A percentile compares a stretch with the other conserved stretches of the same genome.
phyloP scores from a whole-genome alignment of 306 rosid genomes.

The Inga oerstediana region DNA sequence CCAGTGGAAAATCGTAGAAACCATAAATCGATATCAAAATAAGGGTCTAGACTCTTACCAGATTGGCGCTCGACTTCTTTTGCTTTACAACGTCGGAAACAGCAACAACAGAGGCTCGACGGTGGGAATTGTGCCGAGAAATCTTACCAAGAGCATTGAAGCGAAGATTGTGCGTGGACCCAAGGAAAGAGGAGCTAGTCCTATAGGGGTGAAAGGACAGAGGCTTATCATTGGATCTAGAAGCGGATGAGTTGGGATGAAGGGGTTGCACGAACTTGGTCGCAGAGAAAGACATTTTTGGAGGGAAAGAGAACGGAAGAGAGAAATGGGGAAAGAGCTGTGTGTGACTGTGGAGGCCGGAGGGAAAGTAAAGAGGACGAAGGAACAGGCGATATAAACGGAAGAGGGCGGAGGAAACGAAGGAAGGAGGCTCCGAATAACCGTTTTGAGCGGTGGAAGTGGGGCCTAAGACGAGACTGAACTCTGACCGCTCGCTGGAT shows the following conservation, averaged over 20 bases:
- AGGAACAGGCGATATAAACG: background rate
- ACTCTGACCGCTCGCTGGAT: no score
- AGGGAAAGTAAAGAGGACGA: background rate
- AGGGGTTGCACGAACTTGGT: conserved; percentile 54
- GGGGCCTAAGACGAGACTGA: background rate
- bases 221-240: conserved; percentile 67
- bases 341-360: background rate
- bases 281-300: conserved; percentile 60
- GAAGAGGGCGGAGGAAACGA: conserved; percentile 62
- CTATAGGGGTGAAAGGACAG: conserved; percentile 22
- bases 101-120: conserved; percentile 53
- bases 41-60: conserved; percentile 43
- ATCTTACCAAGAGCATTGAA: conserved; percentile 37
- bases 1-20: background rate
- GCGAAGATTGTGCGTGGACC: conserved; percentile 59
- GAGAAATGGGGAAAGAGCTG: background rate
- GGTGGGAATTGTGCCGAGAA: conserved; percentile 24
- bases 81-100: conserved; percentile 62
- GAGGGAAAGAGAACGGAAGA: conserved; percentile 5
- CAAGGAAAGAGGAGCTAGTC: conserved; percentile 52
- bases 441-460: conserved; percentile 37
- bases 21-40: background rate
- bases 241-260: conserved; percentile 40
- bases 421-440: conserved; percentile 37
- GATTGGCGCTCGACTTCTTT: conserved; percentile 57